phyloP scores from a whole-genome alignment of 192 early-diverging fungal species.

The Gamsiella multidivaricata region DNA sequence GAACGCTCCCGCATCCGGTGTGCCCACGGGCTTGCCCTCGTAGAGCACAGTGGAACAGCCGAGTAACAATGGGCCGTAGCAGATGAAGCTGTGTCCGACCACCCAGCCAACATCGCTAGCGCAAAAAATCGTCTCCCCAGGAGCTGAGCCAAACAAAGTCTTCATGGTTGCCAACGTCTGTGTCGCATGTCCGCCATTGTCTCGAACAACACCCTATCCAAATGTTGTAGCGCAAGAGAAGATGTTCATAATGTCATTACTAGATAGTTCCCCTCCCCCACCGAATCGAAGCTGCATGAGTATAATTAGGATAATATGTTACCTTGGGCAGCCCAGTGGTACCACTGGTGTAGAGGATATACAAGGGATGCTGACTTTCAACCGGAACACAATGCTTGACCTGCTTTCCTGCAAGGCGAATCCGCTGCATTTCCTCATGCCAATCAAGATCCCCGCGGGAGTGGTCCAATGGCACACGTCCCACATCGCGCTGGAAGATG shows the following conservation, averaged over 20 bases:
- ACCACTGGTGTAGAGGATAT: conserved; percentile 84
- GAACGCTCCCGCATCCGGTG: conserved; percentile 82
- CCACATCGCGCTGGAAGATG: conserved; percentile 74
- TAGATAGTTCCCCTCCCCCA: background rate
- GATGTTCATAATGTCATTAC: background rate
- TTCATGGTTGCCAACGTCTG: conserved; percentile 72
- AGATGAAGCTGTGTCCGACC: conserved; percentile 85
- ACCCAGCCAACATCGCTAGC: conserved; percentile 92
- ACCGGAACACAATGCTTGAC: conserved; percentile 67
- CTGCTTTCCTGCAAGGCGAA: conserved; percentile 49
- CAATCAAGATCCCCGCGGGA: conserved; percentile 68
- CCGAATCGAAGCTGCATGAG: background rate
- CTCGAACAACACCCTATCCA: conserved; percentile 60
- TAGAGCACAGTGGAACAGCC: conserved; percentile 85
- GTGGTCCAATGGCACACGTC: conserved; percentile 60
- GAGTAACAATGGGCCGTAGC: conserved; percentile 82
- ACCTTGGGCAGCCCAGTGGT: conserved; percentile 87
- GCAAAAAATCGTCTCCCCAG: conserved; percentile 82
- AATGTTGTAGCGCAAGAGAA: background rate
- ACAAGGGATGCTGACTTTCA: conserved; percentile 77
- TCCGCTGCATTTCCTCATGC: conserved; percentile 59
- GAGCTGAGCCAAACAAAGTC: conserved; percentile 75
- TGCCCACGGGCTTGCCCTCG: conserved; percentile 88
- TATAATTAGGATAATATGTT: too few species aligned
- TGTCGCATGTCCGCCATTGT: conserved; percentile 78